Percentiles rank a stretch among this genome's conserved stretches.
These are phyloP conservation scores for Wickerhamiella pararugosa DNA, from an alignment of 1,139 yeast genomes.

Conservation along the genomic window DNA sequence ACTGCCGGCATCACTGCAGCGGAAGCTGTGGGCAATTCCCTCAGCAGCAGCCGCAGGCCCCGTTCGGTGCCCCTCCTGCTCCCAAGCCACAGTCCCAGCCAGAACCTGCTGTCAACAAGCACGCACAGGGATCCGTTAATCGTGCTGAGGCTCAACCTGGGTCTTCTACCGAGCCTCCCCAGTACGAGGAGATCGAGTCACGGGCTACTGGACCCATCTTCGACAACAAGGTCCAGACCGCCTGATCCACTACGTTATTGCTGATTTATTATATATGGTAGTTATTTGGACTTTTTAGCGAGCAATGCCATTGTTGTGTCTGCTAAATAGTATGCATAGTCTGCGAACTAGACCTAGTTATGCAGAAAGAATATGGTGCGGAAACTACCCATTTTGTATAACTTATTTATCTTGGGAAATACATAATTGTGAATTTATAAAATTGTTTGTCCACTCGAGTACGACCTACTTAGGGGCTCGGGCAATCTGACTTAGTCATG, in stretches of 20 bases:
- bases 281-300: not conserved
- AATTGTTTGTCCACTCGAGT: not conserved
- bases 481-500: not conserved
- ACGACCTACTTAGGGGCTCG: not conserved
- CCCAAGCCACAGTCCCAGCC: too few species aligned
- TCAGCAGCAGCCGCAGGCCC: too few species aligned
- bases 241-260: not conserved
- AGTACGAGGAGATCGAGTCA: not conserved
- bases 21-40: too few species aligned
- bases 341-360: not conserved
- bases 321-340: not conserved
- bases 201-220: not conserved
- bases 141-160: not conserved
- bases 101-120: too few species aligned
- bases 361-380: not conserved
- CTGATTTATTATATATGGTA: not conserved
- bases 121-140: too few species aligned
- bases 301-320: not conserved
- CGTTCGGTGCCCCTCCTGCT: too few species aligned
- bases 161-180: slow-evolving; percentile 3
- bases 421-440: not conserved
- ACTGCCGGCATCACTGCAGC: too few species aligned
- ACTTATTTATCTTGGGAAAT: too few species aligned
- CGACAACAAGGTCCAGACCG: slow-evolving; percentile 3
- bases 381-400: too few species aligned